Conservation (phyloP, 352 stramenopile genomes). For the Pythium monospermum region DNA sequence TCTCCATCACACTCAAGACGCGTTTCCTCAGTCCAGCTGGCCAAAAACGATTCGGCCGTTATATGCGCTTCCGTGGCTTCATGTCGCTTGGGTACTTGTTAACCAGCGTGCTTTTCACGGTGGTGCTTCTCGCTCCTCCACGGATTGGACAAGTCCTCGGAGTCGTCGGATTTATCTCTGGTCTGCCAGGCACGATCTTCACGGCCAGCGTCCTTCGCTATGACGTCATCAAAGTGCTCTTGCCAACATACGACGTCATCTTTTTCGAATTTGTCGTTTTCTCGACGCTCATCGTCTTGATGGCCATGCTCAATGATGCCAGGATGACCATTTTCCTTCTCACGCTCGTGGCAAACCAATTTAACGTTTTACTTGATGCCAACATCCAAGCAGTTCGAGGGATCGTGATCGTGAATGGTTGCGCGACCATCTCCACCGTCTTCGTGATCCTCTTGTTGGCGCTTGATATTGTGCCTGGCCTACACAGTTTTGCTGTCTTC, state of each 20-base stretch:
- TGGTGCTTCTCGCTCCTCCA: no score
- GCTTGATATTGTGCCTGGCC: not conserved
- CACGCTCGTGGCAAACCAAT: slow-evolving; percentile 5
- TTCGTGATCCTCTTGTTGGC: not conserved
- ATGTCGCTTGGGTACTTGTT: no score
- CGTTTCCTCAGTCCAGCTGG: no score
- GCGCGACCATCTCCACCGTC: slow-evolving; percentile 4
- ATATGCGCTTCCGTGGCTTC: no score
- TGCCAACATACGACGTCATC: slow-evolving; percentile 16
- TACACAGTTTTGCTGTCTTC: slow-evolving; percentile 4
- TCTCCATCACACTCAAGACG: no score
- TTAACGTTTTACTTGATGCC: slow-evolving; percentile 20
- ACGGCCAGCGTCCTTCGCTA: no score
- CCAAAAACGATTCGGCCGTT: no score
- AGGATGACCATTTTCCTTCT: slow-evolving; percentile 4
- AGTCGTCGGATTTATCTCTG: no score
- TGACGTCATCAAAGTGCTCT: no score
- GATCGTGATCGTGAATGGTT: slow-evolving; percentile 11
- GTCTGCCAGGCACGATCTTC: no score
- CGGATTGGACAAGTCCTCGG: no score
- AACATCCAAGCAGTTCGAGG: slow-evolving; percentile 11
- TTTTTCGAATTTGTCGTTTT: slow-evolving; percentile 8
- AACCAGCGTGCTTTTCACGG: no score
- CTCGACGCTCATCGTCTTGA: slow-evolving; percentile 3
- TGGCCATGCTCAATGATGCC: slow-evolving; percentile 8